Evolutionary conservation across 2,329 filamentous ascomycete species (phyloP).

Genomic region (Paecilomyces variotii): DNA sequence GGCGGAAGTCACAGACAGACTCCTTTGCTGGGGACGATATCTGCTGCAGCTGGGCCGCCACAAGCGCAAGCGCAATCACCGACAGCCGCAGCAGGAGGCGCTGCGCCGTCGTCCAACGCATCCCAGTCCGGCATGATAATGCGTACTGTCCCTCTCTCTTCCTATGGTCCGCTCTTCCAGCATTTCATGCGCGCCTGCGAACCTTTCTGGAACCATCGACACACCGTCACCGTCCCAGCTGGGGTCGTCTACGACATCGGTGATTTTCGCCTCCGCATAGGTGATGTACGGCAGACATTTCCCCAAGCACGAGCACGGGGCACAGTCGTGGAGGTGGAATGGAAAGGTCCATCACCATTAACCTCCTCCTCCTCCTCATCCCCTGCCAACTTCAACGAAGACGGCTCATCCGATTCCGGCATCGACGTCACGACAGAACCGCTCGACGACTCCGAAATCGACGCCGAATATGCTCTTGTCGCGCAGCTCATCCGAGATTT

Average conservation of each 20-base stretch:
- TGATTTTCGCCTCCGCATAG: constrained; percentile 35
- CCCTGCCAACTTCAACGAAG: neutral
- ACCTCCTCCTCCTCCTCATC: constrained; percentile 9
- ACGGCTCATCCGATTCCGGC: constrained; percentile 16
- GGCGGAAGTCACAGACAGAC: constrained; percentile 5
- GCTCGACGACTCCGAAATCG: constrained; percentile 30
- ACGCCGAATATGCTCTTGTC: constrained; percentile 26
- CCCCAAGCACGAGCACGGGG: constrained; percentile 31
- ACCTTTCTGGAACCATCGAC: constrained; percentile 35
- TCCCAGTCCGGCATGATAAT: constrained; percentile 24
- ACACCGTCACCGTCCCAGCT: constrained; percentile 27
- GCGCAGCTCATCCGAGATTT: constrained; percentile 34
- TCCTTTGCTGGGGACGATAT: constrained; percentile 9
- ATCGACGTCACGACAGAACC: constrained; percentile 17
- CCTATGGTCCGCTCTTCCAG: constrained; percentile 28
- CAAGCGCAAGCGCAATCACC: neutral
- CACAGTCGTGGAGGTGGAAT: constrained; percentile 38
- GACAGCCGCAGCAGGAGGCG: neutral
- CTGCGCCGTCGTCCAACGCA: neutral
- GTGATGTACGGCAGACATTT: constrained; percentile 34
- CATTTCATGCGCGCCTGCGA: constrained; percentile 35
- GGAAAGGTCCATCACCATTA: constrained; percentile 29
- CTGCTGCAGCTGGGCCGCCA: neutral
- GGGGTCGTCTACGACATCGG: constrained; percentile 35
- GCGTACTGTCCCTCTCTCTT: constrained; percentile 29